Conservation (phyloP, 176 grass and related monocot species). For the Avena insularis region DNA sequence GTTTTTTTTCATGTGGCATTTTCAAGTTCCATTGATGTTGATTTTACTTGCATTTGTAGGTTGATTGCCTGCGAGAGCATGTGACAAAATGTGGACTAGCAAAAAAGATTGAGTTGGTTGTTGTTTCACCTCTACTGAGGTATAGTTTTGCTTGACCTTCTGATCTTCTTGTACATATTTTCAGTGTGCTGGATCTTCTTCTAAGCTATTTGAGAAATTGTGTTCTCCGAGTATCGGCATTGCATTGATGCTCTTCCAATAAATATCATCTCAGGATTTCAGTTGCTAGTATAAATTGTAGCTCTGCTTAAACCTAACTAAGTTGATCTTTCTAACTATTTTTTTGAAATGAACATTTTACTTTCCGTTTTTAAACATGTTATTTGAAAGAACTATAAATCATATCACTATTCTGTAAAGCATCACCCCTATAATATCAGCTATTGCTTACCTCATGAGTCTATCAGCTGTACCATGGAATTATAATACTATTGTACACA, state of each 20-base stretch:
- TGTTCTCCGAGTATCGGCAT: constrained; percentile 8
- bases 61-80: constrained; percentile 63
- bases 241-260: not conserved
- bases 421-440: not conserved
- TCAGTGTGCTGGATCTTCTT: not conserved
- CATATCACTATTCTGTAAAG: not conserved
- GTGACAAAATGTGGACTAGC: constrained; percentile 60
- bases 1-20: not conserved
- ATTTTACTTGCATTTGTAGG: constrained; percentile 46
- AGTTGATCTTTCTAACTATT: not conserved
- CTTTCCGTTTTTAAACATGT: constrained; percentile 7
- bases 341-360: not conserved
- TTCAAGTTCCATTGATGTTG: not conserved
- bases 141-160: constrained; percentile 19
- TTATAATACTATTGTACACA: not conserved
- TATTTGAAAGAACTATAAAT: not conserved
- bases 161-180: not conserved
- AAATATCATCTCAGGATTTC: not conserved
- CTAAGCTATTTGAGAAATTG: not conserved
- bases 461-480: not conserved
- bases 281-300: constrained; percentile 18
- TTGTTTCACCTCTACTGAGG: constrained; percentile 84
- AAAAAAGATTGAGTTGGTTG: constrained; percentile 76
- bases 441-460: not conserved
- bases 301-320: constrained; percentile 2